Evolutionary conservation across 371 early-diverging fungal species (phyloP), one percentile per base, ranked within the genome.

Genomic region (Funneliformis caledonium): DNA sequence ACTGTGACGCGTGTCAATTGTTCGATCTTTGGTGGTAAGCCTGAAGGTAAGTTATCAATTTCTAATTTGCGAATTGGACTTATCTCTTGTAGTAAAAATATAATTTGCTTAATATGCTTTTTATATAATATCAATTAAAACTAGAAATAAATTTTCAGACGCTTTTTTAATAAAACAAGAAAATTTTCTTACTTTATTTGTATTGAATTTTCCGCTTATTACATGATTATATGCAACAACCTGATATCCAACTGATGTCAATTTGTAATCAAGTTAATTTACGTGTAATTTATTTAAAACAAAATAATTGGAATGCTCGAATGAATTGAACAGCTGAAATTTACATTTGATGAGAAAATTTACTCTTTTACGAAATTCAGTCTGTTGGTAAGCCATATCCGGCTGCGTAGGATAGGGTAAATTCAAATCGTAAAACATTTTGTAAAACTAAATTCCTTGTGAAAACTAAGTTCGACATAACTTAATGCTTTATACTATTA

Each of bases 181-280:
- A 7, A 22, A 59, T 19, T 61, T 72, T 19, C 78, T 50, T 84
- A 93, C 91, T 83, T 94, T 89, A 69, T 88, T 88, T 11, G 87
- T 76, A 31, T 86, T 83, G 26, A 91, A 79, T 76, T 90, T 91
- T 11, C 91, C 90, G 2, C 83, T 80, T 52, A 92, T 82, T 6
- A 85, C 86, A 43, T 90, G 84, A 86, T 94, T 96, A 68, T 92
- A 87, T 3, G 97, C 96, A 22, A 94, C 87, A 16, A 88, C 91
- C 45, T 90, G 88, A 81, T 92, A 92, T 26, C 94, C 94, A 72
- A 93, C 92, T 81, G 73, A 72, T 78, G 37, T 12, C 8, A n/a
- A 19, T 65, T 52, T 52, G 47, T 26, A 26, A 26, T 26, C 26
- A 26, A 26, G 26, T 26, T 26, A 22, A 52, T 4, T 33, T 47